phyloP scores from a whole-genome alignment of 1,284 basidiomycete genomes.

The Clitocybe nebularis region DNA sequence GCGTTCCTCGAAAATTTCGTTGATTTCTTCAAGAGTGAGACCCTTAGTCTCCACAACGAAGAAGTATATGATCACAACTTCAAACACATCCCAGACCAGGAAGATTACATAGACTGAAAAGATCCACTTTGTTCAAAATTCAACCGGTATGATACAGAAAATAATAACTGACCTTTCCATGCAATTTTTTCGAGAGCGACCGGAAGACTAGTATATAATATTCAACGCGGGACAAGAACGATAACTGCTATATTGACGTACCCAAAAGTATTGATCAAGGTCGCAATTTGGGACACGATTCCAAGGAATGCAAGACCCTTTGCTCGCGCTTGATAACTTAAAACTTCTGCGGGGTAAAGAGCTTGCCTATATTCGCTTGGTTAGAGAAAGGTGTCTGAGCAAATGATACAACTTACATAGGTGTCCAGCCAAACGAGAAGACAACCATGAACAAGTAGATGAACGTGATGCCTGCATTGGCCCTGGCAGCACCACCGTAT shows the following conservation, averaged over 20 bases:
- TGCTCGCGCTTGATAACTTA: conserved; percentile 47
- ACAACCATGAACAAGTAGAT: conserved; percentile 48
- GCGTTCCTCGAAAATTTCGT: conserved; percentile 43
- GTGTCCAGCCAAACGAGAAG: conserved; percentile 53
- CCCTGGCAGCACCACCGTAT: conserved; percentile 25
- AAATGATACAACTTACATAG: conserved; percentile 31
- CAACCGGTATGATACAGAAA: not conserved
- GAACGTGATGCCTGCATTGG: conserved; percentile 44
- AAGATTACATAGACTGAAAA: conserved; percentile 47
- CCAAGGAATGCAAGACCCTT: conserved; percentile 47
- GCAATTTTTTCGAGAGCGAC: conserved; percentile 38
- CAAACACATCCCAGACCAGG: conserved; percentile 49
- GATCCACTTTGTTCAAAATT: no score
- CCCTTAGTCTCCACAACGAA: conserved; percentile 41
- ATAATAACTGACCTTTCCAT: conserved; percentile 38
- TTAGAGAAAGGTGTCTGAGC: not conserved
- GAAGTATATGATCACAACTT: conserved; percentile 52
- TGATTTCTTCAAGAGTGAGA: conserved; percentile 51
- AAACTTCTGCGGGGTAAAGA: conserved; percentile 50
- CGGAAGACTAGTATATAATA: conserved; percentile 30
- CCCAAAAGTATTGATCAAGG: conserved; percentile 47
- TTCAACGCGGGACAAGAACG: not conserved
- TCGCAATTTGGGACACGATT: conserved; percentile 35
- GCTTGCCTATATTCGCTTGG: conserved; percentile 38
- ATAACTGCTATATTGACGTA: conserved; percentile 18